Conservation (phyloP, 2,329 filamentous ascomycete genomes). For the Fusarium robinianum region DNA sequence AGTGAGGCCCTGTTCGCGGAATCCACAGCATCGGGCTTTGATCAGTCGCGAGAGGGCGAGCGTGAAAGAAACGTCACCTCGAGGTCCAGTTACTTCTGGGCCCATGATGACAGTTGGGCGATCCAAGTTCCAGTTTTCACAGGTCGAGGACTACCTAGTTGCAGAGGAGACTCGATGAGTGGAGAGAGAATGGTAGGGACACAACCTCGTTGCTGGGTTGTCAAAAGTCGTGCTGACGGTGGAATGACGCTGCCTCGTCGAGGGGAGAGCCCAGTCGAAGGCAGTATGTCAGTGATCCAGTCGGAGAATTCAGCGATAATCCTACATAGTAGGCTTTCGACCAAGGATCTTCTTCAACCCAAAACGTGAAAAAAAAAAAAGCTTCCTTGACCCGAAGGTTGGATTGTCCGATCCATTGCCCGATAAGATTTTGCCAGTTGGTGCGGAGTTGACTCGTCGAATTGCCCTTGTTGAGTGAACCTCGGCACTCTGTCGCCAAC, state of each 20-base stretch:
- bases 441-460: no score
- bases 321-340: constrained; percentile 7
- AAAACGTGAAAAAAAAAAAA: neutral
- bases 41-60: constrained; percentile 5
- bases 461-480: no score
- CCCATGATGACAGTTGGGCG: constrained; percentile 21
- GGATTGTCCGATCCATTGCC: constrained; percentile 26
- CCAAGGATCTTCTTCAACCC: constrained; percentile 2
- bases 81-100: constrained; percentile 11
- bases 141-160: no score
- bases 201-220: constrained; percentile 6
- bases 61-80: constrained; percentile 25
- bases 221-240: constrained; percentile 27
- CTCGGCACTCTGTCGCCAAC: no score
- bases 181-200: neutral
- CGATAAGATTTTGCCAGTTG: constrained; percentile 19
- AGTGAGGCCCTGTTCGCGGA: constrained; percentile 5
- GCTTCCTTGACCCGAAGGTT: constrained; percentile 5
- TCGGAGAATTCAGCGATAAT: no score
- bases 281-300: no score
- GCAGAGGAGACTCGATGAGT: constrained; percentile 2
- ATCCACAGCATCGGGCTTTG: constrained; percentile 15
- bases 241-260: constrained; percentile 20
- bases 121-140: no score
- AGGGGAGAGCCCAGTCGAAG: neutral